A percentile compares a stretch with the other conserved stretches of the same genome.
Conservation (phyloP, 2,329 filamentous ascomycete species). For the Mycosphaerelloides madeirae region DNA sequence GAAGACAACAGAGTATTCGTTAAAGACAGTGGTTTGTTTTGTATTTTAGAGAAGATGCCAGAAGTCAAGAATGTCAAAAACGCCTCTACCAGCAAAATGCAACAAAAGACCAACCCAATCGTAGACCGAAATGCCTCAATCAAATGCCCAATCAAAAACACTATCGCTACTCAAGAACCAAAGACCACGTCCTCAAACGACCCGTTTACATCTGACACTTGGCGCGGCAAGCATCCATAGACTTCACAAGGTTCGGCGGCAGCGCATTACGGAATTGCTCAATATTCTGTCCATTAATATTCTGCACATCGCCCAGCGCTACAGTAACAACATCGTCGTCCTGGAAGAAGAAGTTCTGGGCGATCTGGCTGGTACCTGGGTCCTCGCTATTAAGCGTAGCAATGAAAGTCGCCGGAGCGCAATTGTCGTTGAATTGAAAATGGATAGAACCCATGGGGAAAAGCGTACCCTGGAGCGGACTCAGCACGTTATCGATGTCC, state of each 20-base stretch:
- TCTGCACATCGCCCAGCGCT: slow-evolving; percentile 10
- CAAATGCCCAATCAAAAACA: no score
- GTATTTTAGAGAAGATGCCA: no score
- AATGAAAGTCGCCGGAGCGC: slow-evolving; percentile 42
- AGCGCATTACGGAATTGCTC: slow-evolving; percentile 13
- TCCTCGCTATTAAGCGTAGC: slow-evolving; percentile 43
- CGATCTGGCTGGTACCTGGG: slow-evolving; percentile 39
- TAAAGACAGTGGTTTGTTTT: no score
- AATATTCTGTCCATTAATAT: slow-evolving; percentile 13
- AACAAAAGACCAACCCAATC: no score
- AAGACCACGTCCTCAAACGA: no score
- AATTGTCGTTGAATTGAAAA: slow-evolving; percentile 47
- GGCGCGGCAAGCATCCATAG: slow-evolving; percentile 12
- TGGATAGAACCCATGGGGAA: slow-evolving; percentile 36
- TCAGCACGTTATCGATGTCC: no score
- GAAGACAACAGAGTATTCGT: no score
- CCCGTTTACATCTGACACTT: slow-evolving; percentile 1
- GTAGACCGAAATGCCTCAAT: no score
- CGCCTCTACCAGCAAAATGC: no score
- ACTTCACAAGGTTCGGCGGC: slow-evolving; percentile 13
- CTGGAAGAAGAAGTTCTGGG: slow-evolving; percentile 44
- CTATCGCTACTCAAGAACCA: no score
- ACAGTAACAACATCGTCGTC: slow-evolving; percentile 15
- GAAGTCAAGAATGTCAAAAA: no score
- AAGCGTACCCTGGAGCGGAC: no score